Evolutionary conservation across 768 basidiomycete species (phyloP).

Genomic region (Kwoniella sp.): DNA sequence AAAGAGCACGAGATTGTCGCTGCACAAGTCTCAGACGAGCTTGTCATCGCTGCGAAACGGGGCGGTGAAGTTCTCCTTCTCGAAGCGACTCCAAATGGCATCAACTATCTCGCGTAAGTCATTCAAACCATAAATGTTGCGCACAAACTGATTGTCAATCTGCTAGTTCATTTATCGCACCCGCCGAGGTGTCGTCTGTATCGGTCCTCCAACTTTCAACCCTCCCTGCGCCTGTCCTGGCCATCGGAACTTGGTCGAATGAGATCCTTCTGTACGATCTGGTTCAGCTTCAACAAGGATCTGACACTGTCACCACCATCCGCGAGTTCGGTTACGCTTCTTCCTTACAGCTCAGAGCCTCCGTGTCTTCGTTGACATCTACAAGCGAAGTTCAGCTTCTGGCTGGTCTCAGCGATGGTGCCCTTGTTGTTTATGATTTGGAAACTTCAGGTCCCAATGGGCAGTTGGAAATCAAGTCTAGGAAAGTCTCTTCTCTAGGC

Average conservation of each 20-base stretch:
- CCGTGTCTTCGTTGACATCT: slow-evolving; percentile 1
- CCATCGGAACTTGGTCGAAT: slow-evolving; percentile 42
- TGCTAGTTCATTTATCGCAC: slow-evolving; percentile 5
- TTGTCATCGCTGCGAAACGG: slow-evolving; percentile 22
- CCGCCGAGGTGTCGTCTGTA: slow-evolving; percentile 27
- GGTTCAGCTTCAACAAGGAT: slow-evolving; percentile 19
- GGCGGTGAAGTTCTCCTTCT: slow-evolving; percentile 22
- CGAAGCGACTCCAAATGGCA: slow-evolving; percentile 3
- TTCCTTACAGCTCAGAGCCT: slow-evolving; percentile 29
- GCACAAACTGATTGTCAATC: neutral
- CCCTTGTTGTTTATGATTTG: slow-evolving; percentile 40
- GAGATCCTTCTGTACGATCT: slow-evolving; percentile 42
- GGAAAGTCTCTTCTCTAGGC: slow-evolving; percentile 43
- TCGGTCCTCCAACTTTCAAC: slow-evolving; percentile 1
- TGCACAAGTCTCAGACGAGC: slow-evolving; percentile 13
- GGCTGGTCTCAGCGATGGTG: slow-evolving; percentile 50
- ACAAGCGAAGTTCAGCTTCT: slow-evolving; percentile 36
- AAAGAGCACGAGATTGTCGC: slow-evolving; percentile 22
- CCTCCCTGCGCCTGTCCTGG: slow-evolving; percentile 29
- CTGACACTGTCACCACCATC: slow-evolving; percentile 11
- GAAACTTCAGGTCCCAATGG: slow-evolving; percentile 19
- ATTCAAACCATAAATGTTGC: neutral
- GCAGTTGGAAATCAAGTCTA: slow-evolving; percentile 20
- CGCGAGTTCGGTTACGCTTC: slow-evolving; percentile 24
- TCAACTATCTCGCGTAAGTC: slow-evolving; percentile 24